These are phyloP conservation scores for Trichosporon coremiiforme DNA, from an alignment of 1,284 basidiomycete genomes.

Conservation along the genomic window DNA sequence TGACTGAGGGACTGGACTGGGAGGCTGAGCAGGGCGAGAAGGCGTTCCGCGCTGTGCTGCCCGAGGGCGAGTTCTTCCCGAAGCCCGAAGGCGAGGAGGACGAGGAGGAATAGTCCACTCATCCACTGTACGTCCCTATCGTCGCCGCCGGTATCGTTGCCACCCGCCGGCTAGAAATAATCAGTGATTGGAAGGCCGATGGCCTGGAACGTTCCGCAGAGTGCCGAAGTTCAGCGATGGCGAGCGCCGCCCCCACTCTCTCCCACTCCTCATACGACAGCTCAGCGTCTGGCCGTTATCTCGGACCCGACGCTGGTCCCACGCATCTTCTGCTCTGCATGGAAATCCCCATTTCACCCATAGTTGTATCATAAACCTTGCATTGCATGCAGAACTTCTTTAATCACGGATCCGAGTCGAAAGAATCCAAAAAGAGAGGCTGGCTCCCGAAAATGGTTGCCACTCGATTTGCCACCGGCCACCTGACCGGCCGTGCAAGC, in stretches of 20 bases:
- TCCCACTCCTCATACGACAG: not conserved
- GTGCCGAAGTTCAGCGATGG: not conserved
- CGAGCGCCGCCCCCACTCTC: not conserved
- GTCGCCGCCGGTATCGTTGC: not conserved
- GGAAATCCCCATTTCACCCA: not conserved
- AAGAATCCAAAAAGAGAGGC: not conserved
- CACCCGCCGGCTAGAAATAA: not conserved
- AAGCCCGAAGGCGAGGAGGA: constrained; percentile 58
- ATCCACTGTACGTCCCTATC: not conserved
- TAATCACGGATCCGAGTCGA: constrained; percentile 11
- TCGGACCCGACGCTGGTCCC: not conserved
- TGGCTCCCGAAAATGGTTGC: not conserved
- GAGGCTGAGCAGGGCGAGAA: constrained; percentile 46
- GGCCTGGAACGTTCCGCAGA: not conserved
- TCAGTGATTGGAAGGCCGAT: not conserved
- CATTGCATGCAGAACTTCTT: not conserved
- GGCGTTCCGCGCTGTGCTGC: constrained; percentile 41
- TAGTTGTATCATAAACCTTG: not conserved
- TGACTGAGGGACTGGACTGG: constrained; percentile 52
- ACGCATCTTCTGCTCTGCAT: not conserved
- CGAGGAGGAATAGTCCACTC: constrained; percentile 57
- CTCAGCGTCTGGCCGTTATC: not conserved
- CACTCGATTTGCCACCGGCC: constrained; percentile 11
- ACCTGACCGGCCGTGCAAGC: too few species aligned
- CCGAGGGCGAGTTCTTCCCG: constrained; percentile 57